These are phyloP conservation scores for Debaryomyces udenii DNA, from an alignment of 1,139 yeast genomes.

Conservation along the genomic window DNA sequence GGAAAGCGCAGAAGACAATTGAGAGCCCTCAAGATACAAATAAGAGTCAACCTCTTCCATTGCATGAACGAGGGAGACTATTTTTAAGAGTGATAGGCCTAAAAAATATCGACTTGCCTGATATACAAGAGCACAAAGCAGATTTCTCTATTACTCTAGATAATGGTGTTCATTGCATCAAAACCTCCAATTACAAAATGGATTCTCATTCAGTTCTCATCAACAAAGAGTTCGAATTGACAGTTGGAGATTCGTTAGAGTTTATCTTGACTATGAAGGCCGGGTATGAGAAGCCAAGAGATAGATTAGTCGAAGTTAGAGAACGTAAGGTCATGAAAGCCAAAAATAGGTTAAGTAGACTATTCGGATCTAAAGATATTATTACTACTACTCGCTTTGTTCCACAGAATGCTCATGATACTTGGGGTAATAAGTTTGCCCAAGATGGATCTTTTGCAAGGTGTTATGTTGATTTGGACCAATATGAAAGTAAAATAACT, in stretches of 20 bases:
- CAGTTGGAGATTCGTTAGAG: constrained; percentile 67
- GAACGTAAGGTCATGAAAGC: constrained; percentile 56
- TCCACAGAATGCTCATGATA: constrained; percentile 53
- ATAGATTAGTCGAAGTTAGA: constrained; percentile 57
- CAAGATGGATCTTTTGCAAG: constrained; percentile 89
- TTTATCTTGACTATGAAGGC: constrained; percentile 76
- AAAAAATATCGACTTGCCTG: constrained; percentile 60
- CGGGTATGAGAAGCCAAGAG: constrained; percentile 56
- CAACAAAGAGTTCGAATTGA: constrained; percentile 83
- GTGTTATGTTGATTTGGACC: constrained; percentile 65
- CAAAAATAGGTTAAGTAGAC: constrained; percentile 45
- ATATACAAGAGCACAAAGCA: constrained; percentile 57
- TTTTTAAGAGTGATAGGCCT: constrained; percentile 69
- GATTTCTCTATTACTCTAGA: constrained; percentile 75
- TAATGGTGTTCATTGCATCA: constrained; percentile 85
- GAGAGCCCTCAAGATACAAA: background rate
- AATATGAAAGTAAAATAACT: constrained; percentile 56
- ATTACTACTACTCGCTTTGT: constrained; percentile 59
- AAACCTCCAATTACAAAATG: constrained; percentile 66
- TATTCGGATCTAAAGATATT: constrained; percentile 53
- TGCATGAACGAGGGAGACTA: constrained; percentile 71
- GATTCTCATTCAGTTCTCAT: constrained; percentile 46
- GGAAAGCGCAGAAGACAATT: constrained; percentile 7
- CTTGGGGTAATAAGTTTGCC: constrained; percentile 64
- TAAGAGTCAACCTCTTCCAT: constrained; percentile 5